Conservation (phyloP, 352 stramenopile species). For the Globisporangium emineosum region DNA sequence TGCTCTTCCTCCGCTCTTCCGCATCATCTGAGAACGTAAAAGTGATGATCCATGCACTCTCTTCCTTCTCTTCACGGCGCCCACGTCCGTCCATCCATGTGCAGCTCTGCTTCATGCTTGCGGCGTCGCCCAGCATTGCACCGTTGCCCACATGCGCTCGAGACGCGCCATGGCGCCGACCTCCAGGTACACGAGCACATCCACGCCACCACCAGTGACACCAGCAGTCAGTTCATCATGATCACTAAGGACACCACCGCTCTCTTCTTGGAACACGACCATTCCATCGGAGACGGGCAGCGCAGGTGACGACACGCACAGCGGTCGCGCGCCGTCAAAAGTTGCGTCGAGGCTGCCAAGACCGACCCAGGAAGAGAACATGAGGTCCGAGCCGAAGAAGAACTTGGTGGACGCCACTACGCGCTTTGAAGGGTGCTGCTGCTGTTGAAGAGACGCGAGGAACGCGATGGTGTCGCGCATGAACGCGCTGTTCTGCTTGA, state of each 20-base stretch:
- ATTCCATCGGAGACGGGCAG: conserved; percentile 14
- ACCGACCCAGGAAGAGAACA: conserved; percentile 19
- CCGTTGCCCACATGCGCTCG: conserved; percentile 8
- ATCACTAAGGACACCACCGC: neutral
- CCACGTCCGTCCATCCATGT: no score
- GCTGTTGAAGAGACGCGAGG: neutral
- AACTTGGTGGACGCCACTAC: conserved; percentile 14
- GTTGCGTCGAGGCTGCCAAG: conserved; percentile 8
- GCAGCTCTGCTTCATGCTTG: neutral
- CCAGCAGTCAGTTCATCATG: neutral
- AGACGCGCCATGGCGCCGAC: conserved; percentile 12
- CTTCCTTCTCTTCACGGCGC: neutral
- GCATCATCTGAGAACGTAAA: neutral
- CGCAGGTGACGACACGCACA: conserved; percentile 1
- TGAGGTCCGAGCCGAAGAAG: conserved; percentile 18
- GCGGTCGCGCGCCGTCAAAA: conserved; percentile 10
- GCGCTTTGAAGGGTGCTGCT: neutral
- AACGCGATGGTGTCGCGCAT: conserved; percentile 20
- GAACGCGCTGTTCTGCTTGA: conserved; percentile 3
- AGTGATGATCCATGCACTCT: no score
- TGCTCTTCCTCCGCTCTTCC: neutral
- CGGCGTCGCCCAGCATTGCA: neutral
- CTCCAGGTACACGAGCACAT: conserved; percentile 21
- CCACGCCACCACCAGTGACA: neutral
- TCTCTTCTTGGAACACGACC: conserved; percentile 16